A percentile compares a stretch with the other conserved stretches of the same genome.
These are phyloP conservation scores for Casuarina equisetifolia DNA, from an alignment of 306 rosid genomes.

Conservation along the genomic window DNA sequence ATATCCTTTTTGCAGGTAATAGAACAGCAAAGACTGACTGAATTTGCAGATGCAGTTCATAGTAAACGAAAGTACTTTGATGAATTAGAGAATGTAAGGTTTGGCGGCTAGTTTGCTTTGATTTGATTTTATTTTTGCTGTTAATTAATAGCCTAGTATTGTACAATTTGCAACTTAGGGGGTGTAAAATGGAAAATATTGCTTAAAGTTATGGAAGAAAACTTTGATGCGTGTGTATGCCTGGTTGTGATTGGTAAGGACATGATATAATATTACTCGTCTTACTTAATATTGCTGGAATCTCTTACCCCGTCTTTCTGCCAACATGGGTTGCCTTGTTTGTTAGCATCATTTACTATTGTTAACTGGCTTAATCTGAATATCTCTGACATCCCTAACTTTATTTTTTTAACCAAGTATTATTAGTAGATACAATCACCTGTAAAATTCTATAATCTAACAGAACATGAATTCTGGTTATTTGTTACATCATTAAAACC, in stretches of 20 bases:
- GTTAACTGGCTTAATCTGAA: not conserved
- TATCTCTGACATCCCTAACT: not conserved
- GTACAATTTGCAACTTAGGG: not conserved
- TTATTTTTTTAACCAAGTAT: not conserved
- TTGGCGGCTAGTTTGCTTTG: slow-evolving; percentile 56
- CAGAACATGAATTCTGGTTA: not conserved
- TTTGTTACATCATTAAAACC: not conserved
- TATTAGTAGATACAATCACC: not conserved
- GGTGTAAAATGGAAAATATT: not conserved
- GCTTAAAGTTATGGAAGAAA: too few relatives aligned
- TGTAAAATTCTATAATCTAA: not conserved
- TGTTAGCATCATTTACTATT: too few relatives aligned
- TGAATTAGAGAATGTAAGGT: slow-evolving; percentile 99
- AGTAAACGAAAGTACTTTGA: slow-evolving; percentile 94
- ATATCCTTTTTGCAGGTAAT: slow-evolving; percentile 57
- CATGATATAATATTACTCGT: not conserved
- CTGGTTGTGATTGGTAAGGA: not conserved
- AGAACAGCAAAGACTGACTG: slow-evolving; percentile 90
- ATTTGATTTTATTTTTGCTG: slow-evolving; percentile 6
- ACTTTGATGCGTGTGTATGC: too few relatives aligned
- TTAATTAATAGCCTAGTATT: slow-evolving; percentile 1
- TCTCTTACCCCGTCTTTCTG: not conserved
- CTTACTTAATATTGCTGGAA: not conserved
- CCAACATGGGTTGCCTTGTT: not conserved
- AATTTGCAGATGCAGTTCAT: slow-evolving; percentile 90